phyloP scores from a whole-genome alignment of 805 yeast species.

The Starmerella gropengiesseri region DNA sequence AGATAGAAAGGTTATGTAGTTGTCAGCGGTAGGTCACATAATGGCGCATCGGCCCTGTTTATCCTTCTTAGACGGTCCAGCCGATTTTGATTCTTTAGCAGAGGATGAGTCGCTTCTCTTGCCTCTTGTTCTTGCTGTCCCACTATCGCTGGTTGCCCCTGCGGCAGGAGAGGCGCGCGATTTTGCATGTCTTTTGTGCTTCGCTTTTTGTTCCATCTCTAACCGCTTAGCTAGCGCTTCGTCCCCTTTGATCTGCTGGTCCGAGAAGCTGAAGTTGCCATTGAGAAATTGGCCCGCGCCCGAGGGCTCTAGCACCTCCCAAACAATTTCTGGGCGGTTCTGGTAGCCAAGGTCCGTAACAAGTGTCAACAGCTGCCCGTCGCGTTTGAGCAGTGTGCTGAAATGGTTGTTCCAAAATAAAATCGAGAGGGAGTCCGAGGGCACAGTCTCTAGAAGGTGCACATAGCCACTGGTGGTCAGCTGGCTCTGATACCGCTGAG shows the following conservation, averaged over 20 bases:
- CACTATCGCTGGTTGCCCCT: too few relatives aligned
- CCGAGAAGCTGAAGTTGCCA: constrained; percentile 47
- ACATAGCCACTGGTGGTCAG: constrained; percentile 58
- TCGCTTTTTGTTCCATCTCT: too few relatives aligned
- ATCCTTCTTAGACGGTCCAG: constrained; percentile 1
- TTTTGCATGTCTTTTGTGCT: too few relatives aligned
- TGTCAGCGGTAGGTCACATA: neutral
- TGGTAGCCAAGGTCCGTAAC: constrained; percentile 65
- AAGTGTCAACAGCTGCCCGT: constrained; percentile 46
- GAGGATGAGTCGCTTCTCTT: too few relatives aligned
- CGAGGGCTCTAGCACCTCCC: constrained; percentile 66
- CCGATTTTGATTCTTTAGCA: neutral
- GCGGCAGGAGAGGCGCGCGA: too few relatives aligned
- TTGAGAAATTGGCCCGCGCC: constrained; percentile 68
- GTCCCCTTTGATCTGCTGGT: constrained; percentile 22
- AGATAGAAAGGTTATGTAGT: too few relatives aligned
- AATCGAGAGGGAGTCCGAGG: constrained; percentile 48
- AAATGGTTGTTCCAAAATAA: constrained; percentile 88
- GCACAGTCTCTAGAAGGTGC: constrained; percentile 36
- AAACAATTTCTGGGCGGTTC: constrained; percentile 44
- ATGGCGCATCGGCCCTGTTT: neutral
- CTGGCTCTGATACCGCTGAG: constrained; percentile 60
- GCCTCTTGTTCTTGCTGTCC: too few relatives aligned
- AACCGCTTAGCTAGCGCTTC: constrained; percentile 28
- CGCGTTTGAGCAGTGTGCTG: constrained; percentile 44